A percentile compares a stretch with the other conserved stretches of the same genome.
These are phyloP conservation scores for Tuber calosporum DNA, from an alignment of 495 filamentous ascomycete species.

Conservation along the genomic window DNA sequence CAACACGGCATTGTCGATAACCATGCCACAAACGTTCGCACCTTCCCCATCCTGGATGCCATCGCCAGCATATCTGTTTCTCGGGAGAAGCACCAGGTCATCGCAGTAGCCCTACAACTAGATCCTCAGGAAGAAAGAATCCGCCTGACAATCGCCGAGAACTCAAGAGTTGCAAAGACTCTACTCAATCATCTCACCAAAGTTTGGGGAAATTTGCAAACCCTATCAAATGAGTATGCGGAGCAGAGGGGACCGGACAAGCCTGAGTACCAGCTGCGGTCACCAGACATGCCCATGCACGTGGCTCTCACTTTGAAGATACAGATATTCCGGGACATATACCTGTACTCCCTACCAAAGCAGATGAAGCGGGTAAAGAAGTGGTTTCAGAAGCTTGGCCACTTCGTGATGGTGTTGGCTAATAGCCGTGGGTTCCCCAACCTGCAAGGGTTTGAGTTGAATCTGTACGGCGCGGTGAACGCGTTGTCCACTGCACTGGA, in stretches of 20 bases:
- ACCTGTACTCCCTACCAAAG: not conserved
- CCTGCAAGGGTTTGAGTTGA: no score
- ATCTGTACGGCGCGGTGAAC: no score
- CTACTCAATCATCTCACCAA: not conserved
- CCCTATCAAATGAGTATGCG: not conserved
- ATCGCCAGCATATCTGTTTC: not conserved
- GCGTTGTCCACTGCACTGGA: no score
- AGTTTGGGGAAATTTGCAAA: not conserved
- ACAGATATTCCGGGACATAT: not conserved
- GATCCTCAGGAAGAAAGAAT: not conserved
- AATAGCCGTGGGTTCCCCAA: no score
- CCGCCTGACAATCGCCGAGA: constrained; percentile 1
- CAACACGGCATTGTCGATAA: not conserved
- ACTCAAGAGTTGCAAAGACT: not conserved
- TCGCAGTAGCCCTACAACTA: constrained; percentile 7
- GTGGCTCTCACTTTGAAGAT: no score
- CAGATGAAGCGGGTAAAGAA: not conserved
- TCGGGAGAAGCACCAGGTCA: not conserved
- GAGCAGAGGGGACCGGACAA: not conserved
- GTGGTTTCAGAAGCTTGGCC: not conserved
- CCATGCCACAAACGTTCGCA: not conserved
- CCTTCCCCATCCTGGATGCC: constrained; percentile 9
- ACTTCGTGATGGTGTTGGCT: no score
- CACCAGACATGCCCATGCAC: no score
- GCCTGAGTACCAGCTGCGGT: no score